Evolutionary conservation across 257 asterid genomes (phyloP).

Genomic region (Capsicum pubescens): DNA sequence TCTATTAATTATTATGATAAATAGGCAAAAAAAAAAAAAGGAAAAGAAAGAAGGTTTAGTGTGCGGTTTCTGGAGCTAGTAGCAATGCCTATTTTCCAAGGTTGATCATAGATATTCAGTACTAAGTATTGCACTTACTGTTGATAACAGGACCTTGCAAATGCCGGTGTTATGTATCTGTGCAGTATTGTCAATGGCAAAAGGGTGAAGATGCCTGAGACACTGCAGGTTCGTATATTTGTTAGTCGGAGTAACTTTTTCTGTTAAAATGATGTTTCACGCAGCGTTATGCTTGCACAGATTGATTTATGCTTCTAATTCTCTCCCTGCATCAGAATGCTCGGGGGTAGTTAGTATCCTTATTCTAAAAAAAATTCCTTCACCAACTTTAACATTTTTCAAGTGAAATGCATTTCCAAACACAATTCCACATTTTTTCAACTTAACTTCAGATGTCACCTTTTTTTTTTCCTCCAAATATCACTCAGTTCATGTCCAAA

Average conservation of each 20-base stretch:
- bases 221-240: conserved; percentile 59
- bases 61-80: conserved; percentile 1
- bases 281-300: conserved; percentile 1
- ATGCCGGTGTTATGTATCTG: conserved; percentile 77
- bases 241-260: not conserved
- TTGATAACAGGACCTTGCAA: conserved; percentile 64
- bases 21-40: not conserved
- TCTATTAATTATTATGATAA: not conserved
- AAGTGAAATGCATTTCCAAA: not conserved
- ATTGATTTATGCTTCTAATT: not conserved
- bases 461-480: not conserved
- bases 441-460: not conserved
- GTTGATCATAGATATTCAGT: not conserved
- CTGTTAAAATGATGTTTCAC: not conserved
- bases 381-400: not conserved
- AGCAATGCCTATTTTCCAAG: not conserved
- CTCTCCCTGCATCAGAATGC: not conserved
- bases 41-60: not conserved
- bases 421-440: not conserved
- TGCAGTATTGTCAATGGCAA: conserved; percentile 60
- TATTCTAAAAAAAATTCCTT: not conserved
- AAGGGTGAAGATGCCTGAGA: conserved; percentile 64
- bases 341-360: not conserved
- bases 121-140: conserved; percentile 22
- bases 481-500: not conserved